A percentile compares a stretch with the other conserved stretches of the same genome.
These are phyloP conservation scores for Mycosphaerella sp. DNA, from an alignment of 2,329 filamentous ascomycete genomes.

Conservation along the genomic window DNA sequence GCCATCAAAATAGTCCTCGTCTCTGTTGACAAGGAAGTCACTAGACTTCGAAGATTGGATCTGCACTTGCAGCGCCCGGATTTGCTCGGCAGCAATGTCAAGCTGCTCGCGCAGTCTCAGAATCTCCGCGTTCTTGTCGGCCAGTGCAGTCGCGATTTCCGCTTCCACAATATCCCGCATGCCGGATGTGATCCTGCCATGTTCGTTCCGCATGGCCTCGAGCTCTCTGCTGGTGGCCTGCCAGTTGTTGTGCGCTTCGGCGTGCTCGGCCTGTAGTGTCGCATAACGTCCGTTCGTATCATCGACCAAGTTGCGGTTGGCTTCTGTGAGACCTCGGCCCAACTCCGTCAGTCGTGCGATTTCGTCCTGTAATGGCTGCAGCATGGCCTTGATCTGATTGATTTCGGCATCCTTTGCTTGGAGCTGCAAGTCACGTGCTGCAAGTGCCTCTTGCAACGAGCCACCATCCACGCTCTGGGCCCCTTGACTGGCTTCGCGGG, in stretches of 20 bases:
- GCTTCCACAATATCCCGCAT: conserved; percentile 57
- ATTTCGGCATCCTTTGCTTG: conserved; percentile 84
- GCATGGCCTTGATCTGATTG: conserved; percentile 62
- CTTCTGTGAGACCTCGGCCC: conserved; percentile 71
- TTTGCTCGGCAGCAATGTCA: conserved; percentile 59
- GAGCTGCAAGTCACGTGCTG: conserved; percentile 63
- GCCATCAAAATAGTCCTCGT: conserved; percentile 92
- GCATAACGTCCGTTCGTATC: conserved; percentile 68
- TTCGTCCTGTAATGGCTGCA: conserved; percentile 76
- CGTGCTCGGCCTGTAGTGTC: conserved; percentile 61
- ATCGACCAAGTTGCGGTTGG: conserved; percentile 68
- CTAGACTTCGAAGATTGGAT: conserved; percentile 53
- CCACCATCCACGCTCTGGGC: conserved; percentile 42
- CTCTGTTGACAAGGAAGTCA: conserved; percentile 70
- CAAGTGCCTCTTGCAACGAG: conserved; percentile 47
- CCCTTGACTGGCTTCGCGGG: conserved; percentile 32
- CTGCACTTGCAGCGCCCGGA: conserved; percentile 54
- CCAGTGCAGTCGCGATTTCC: conserved; percentile 60
- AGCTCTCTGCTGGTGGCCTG: conserved; percentile 60
- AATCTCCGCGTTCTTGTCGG: conserved; percentile 80
- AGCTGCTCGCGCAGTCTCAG: conserved; percentile 70
- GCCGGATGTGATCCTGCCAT: conserved; percentile 55
- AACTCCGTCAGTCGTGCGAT: conserved; percentile 73
- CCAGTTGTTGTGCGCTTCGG: conserved; percentile 48
- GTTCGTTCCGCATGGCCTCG: conserved; percentile 58